Conservation (phyloP, 345 rosid genomes). For the Jatropha curcas region DNA sequence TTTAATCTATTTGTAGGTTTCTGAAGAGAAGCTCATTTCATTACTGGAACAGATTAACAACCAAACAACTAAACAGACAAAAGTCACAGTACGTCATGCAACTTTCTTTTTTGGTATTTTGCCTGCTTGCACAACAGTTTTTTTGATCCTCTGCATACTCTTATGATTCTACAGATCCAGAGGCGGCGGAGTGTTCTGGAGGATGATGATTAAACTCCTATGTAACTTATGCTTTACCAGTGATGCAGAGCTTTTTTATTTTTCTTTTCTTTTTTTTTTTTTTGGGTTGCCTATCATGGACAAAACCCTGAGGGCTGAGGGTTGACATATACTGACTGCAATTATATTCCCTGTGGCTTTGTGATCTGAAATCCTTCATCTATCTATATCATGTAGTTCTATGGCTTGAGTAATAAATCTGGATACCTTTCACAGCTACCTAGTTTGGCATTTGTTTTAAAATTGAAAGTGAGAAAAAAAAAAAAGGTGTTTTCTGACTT, state of each 20-base stretch:
- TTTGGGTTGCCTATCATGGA: neutral
- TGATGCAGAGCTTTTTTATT: neutral
- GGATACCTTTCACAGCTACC: neutral
- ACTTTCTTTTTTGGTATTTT: too few relatives aligned
- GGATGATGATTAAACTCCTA: slow-evolving; percentile 68
- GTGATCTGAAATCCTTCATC: neutral
- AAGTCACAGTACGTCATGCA: slow-evolving; percentile 69
- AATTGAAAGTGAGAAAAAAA: neutral
- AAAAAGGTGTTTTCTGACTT: neutral
- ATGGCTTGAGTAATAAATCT: neutral
- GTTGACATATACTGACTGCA: neutral
- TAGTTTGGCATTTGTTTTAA: neutral
- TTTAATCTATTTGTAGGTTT: slow-evolving; percentile 48
- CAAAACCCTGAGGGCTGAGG: neutral
- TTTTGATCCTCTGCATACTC: neutral
- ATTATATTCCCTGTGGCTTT: neutral
- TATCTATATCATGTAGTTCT: neutral
- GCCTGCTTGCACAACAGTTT: neutral
- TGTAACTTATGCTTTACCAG: neutral
- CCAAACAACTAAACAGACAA: slow-evolving; percentile 84
- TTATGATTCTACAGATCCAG: slow-evolving; percentile 62
- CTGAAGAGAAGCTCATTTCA: slow-evolving; percentile 86
- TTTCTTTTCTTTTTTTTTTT: too few relatives aligned
- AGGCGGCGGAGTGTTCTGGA: slow-evolving; percentile 86
- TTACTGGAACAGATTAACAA: slow-evolving; percentile 91